phyloP scores from a whole-genome alignment of 2,329 filamentous ascomycete species.

The Ophiocordyceps unilateralis region DNA sequence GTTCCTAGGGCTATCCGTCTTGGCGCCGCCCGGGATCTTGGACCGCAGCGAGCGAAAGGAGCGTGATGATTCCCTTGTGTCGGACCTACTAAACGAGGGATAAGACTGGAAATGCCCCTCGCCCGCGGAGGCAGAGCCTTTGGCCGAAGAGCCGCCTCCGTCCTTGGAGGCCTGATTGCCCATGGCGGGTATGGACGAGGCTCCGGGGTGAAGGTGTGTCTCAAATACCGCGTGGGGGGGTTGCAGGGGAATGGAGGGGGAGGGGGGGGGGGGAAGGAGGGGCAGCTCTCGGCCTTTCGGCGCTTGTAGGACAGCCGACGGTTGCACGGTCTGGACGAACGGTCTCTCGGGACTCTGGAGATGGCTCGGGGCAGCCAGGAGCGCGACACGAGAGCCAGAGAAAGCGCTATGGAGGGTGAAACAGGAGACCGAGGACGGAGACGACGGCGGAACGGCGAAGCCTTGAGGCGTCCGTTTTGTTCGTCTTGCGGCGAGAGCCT shows the following conservation, averaged over 20 bases:
- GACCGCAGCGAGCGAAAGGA: conserved; percentile 74
- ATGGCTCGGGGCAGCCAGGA: background rate
- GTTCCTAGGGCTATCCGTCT: conserved; percentile 64
- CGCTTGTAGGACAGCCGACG: background rate
- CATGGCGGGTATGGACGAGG: conserved; percentile 29
- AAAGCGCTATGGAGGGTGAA: conserved; percentile 33
- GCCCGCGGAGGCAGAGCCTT: conserved; percentile 28
- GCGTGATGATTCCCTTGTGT: conserved; percentile 81
- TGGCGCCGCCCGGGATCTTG: conserved; percentile 65
- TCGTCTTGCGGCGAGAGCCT: conserved; percentile 15
- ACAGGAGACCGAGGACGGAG: conserved; percentile 30
- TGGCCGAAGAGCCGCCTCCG: conserved; percentile 27
- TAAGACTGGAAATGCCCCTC: conserved; percentile 53
- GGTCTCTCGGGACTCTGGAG: background rate
- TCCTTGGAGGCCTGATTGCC: conserved; percentile 59
- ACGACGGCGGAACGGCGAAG: conserved; percentile 27
- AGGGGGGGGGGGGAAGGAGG: background rate
- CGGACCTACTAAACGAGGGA: conserved; percentile 79
- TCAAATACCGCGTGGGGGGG: conserved; percentile 11
- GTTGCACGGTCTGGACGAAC: background rate
- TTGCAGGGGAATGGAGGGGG: conserved; percentile 7
- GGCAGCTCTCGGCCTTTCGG: background rate
- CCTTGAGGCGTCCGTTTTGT: conserved; percentile 33
- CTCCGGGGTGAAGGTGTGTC: conserved; percentile 5
- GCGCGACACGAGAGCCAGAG: background rate